phyloP scores from a whole-genome alignment of 2,329 filamentous ascomycete species.

The Phyllosticta citriasiana region DNA sequence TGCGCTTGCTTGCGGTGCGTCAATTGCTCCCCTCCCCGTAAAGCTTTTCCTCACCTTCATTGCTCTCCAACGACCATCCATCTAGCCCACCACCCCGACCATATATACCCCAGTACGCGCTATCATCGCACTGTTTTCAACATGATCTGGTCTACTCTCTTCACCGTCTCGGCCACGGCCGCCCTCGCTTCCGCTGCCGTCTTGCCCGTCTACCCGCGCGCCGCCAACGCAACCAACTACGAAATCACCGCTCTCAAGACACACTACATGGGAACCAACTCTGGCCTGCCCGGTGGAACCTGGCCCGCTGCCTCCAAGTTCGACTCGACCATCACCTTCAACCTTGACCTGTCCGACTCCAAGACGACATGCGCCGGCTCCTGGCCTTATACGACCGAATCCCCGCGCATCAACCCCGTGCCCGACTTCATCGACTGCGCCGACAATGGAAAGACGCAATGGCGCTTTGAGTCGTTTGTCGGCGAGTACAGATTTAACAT shows the following conservation, averaged over 20 bases:
- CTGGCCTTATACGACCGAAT: not conserved
- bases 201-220: not conserved
- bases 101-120: not conserved
- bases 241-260: constrained; percentile 17
- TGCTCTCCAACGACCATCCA: not conserved
- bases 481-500: constrained; percentile 6
- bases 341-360: constrained; percentile 8
- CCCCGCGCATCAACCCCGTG: constrained; percentile 1
- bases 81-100: not conserved
- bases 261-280: constrained; percentile 20
- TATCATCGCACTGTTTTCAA: not conserved
- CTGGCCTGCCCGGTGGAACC: constrained; percentile 16
- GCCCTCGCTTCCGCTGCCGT: not conserved
- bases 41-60: not conserved
- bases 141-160: not conserved
- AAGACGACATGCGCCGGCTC: not conserved
- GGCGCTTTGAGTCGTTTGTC: constrained; percentile 3
- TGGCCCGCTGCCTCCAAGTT: constrained; percentile 18
- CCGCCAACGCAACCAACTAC: constrained; percentile 6
- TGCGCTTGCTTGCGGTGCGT: not conserved
- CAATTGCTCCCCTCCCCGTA: not conserved
- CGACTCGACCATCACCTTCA: constrained; percentile 18
- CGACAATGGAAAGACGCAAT: not conserved
- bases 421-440: constrained; percentile 11
- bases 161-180: not conserved